Conservation (phyloP, 1,139 yeast species). For the Arxiozyma bovina region DNA sequence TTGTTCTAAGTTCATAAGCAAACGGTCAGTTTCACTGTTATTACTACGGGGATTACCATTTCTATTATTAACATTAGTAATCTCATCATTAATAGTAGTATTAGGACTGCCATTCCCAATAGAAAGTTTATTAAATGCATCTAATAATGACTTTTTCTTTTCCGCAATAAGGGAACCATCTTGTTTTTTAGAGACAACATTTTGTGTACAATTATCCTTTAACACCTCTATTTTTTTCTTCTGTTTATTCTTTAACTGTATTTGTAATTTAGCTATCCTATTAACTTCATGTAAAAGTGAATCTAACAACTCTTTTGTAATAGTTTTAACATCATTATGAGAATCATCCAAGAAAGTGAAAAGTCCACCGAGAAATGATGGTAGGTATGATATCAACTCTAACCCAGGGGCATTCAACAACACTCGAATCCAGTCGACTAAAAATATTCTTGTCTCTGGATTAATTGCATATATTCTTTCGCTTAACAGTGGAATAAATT, state of each 20-base stretch:
- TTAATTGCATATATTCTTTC: constrained; percentile 89
- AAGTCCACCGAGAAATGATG: constrained; percentile 82
- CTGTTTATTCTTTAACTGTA: constrained; percentile 6
- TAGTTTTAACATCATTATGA: constrained; percentile 79
- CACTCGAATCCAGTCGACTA: constrained; percentile 87
- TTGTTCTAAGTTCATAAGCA: not conserved
- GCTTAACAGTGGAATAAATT: constrained; percentile 79
- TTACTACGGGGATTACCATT: constrained; percentile 2
- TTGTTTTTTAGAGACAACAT: constrained; percentile 17
- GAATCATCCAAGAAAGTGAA: constrained; percentile 73
- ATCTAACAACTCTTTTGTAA: constrained; percentile 70
- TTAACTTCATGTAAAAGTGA: constrained; percentile 73
- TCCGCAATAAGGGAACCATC: constrained; percentile 30
- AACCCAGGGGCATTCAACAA: constrained; percentile 88
- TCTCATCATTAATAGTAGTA: not conserved
- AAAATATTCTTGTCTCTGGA: constrained; percentile 84
- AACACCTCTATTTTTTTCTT: constrained; percentile 8
- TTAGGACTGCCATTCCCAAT: not conserved
- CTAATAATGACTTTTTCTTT: constrained; percentile 28
- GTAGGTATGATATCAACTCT: constrained; percentile 77
- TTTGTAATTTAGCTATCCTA: constrained; percentile 60
- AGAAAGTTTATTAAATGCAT: constrained; percentile 22
- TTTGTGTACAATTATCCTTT: constrained; percentile 8
- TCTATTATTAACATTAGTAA: not conserved
- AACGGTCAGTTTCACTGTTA: constrained; percentile 9